Conservation (phyloP, 441 rosid species). For the Macaranga tanarius region DNA sequence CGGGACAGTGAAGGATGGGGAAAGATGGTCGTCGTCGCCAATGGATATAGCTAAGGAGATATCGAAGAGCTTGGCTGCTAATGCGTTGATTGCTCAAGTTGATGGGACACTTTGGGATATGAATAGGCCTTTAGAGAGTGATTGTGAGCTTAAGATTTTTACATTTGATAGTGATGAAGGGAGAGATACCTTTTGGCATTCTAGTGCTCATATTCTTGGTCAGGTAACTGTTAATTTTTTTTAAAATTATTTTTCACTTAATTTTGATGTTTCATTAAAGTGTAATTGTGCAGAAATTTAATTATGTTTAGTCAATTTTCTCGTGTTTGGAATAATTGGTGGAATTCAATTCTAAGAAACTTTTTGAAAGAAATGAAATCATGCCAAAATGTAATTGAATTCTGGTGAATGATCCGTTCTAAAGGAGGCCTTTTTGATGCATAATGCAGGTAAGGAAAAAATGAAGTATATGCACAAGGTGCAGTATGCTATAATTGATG, state of each 20-base stretch:
- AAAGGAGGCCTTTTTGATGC: too few relatives aligned
- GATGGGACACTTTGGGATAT: conserved; percentile 83
- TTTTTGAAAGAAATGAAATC: too few relatives aligned
- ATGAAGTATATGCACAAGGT: too few relatives aligned
- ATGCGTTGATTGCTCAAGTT: conserved; percentile 78
- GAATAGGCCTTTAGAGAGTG: conserved; percentile 76
- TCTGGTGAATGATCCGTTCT: too few relatives aligned
- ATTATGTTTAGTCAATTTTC: too few relatives aligned
- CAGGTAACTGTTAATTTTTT: conserved; percentile 45
- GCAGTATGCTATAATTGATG: neutral
- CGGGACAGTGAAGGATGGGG: conserved; percentile 81
- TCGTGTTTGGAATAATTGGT: too few relatives aligned
- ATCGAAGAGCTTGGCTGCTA: conserved; percentile 64
- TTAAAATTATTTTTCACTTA: too few relatives aligned
- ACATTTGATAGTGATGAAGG: conserved; percentile 81
- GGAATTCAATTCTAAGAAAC: too few relatives aligned
- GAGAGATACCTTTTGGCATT: conserved; percentile 97
- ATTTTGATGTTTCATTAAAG: neutral
- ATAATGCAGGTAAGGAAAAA: too few relatives aligned
- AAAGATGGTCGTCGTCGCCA: conserved; percentile 77
- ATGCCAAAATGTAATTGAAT: too few relatives aligned
- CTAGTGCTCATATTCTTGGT: conserved; percentile 98
- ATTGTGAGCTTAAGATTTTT: conserved; percentile 72
- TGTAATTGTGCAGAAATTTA: neutral
- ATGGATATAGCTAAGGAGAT: conserved; percentile 69